Base-by-base conservation (phyloP, 371 early-diverging fungal genomes). In the Lichtheimia ramosa region DNA sequence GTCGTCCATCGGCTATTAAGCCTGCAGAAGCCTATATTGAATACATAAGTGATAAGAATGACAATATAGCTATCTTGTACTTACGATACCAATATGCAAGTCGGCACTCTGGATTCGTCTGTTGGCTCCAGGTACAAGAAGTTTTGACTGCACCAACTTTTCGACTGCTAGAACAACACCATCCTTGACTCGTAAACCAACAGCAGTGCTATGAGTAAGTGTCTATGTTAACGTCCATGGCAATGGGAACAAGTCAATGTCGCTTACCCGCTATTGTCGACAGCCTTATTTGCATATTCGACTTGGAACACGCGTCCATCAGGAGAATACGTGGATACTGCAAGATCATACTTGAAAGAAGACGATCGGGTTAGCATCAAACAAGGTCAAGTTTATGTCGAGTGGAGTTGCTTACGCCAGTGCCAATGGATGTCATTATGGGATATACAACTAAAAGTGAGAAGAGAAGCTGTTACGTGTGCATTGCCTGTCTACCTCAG, bases 261-360 rank as follows among this genome's bases (percentile, higher is more conserved):
- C n/a, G 63, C 65, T 21, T 85, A 95, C 95, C 98, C 99, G 76
- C 94, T 92, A 84, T 96, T 96, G 65, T 99, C 98, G 27, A 98
- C 97, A 40, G 99, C 98, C 77, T 99, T 97, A 58, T 84, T 77
- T 51, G 99, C 99, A 73, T 99, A 99, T 81, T 99, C 99, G 48
- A 96, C 93, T 79, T 99, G 99, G 78, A 97, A 99, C 61, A 99
- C 91, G 61, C 98, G 89, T 59, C 99, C 99, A 74, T 99, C 99
- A 51, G 98, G 98, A 43, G 99, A 97, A 74, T 97, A 99, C 21
- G 98, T 99, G 64, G 96, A 92, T 43, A 95, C 93, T 28, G 96
- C 93, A 61, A 97, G 83, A 82, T 99, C 99, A 75, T 99, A 99
- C 95, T 94, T 81, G 21, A 41, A 8, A 18, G 6, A 20, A 24